These are phyloP conservation scores for Neolecta irregularis DNA, from an alignment of 1,139 yeast species.

Conservation along the genomic window DNA sequence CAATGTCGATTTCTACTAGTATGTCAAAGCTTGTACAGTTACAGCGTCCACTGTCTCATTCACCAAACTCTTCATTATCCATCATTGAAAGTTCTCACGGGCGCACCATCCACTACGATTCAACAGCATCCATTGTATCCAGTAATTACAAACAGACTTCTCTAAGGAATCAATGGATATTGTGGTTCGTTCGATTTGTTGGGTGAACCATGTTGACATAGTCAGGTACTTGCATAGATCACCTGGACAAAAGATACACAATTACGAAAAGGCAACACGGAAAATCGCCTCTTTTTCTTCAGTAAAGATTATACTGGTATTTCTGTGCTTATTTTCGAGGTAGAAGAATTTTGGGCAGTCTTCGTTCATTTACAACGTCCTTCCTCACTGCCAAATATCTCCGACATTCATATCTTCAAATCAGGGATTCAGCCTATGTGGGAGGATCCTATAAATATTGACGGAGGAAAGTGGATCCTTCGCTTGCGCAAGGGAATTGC, in stretches of 20 bases:
- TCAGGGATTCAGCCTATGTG: slow-evolving; percentile 53
- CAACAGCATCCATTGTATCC: slow-evolving; percentile 4
- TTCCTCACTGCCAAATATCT: slow-evolving; percentile 36
- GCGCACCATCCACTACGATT: slow-evolving; percentile 7
- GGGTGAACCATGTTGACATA: too few relatives aligned
- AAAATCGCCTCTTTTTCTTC: slow-evolving; percentile 27
- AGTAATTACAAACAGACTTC: too few relatives aligned
- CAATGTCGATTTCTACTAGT: too few relatives aligned
- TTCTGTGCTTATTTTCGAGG: slow-evolving; percentile 6
- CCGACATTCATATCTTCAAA: slow-evolving; percentile 47
- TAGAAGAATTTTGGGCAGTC: slow-evolving; percentile 50
- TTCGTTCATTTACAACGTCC: slow-evolving; percentile 35
- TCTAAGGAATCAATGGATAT: slow-evolving; percentile 16
- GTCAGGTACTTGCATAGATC: slow-evolving; percentile 25
- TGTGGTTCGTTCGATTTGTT: slow-evolving; percentile 23
- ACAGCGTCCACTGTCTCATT: slow-evolving; percentile 13
- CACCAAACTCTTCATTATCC: slow-evolving; percentile 14
- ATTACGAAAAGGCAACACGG: slow-evolving; percentile 25
- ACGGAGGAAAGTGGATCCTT: slow-evolving; percentile 56
- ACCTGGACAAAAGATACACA: slow-evolving; percentile 24
- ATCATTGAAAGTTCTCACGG: too few relatives aligned
- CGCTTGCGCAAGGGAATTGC: slow-evolving; percentile 29
- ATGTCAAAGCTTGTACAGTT: slow-evolving; percentile 6
- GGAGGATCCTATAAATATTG: slow-evolving; percentile 51
- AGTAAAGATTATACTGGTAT: slow-evolving; percentile 9